phyloP scores from a whole-genome alignment of 2,329 filamentous ascomycete genomes.

The Chaetomiaceae sp. region DNA sequence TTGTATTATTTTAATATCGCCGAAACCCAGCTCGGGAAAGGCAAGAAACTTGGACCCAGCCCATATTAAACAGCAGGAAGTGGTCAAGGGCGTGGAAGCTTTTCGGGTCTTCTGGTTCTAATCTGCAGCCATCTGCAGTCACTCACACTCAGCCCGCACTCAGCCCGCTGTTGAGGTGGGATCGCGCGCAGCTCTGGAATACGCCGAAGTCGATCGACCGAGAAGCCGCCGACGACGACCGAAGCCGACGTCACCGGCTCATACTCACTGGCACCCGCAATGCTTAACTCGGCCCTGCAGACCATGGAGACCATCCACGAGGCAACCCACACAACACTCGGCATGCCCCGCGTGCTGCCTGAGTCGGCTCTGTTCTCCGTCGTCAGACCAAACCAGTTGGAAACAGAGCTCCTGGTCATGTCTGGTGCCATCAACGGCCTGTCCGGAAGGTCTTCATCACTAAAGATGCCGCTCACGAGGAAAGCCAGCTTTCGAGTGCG shows the following conservation, averaged over 20 bases:
- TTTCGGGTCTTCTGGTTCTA: background rate
- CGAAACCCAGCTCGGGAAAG: too few relatives aligned
- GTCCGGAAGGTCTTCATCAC: conserved; percentile 3
- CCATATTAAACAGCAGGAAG: background rate
- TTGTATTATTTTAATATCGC: too few relatives aligned
- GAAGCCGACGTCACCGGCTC: background rate
- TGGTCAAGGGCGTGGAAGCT: background rate
- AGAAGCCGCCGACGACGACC: background rate
- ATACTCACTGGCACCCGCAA: background rate
- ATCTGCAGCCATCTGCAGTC: too few relatives aligned
- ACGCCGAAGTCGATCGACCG: background rate
- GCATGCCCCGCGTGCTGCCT: background rate
- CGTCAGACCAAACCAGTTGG: background rate
- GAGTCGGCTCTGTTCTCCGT: conserved; percentile 8
- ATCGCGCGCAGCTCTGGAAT: background rate
- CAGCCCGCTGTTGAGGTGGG: background rate
- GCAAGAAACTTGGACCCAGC: background rate
- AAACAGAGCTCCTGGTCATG: background rate
- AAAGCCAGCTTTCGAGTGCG: conserved; percentile 17
- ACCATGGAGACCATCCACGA: conserved; percentile 21
- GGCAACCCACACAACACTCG: background rate
- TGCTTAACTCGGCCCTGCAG: background rate
- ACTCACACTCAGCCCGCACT: too few relatives aligned
- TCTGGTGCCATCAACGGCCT: conserved; percentile 1
- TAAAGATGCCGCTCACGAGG: conserved; percentile 5